Percentiles rank a stretch among this genome's conserved stretches.
Evolutionary conservation across 345 rosid genomes (phyloP).

Genomic region (Salix suchowensis): DNA sequence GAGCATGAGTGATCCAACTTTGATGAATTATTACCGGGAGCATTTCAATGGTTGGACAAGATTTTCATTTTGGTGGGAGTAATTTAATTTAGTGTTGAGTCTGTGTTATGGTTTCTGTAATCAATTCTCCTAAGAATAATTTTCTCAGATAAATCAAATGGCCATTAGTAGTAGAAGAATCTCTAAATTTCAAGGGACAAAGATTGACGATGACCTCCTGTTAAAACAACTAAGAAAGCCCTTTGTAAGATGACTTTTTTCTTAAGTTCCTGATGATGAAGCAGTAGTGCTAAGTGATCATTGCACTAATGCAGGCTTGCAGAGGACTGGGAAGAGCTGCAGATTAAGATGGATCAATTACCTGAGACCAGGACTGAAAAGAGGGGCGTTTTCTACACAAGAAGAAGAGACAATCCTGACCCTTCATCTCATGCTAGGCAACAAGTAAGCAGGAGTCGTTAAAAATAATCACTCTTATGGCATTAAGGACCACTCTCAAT

Average conservation of each 20-base stretch:
- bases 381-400: slow-evolving; percentile 51
- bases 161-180: no score
- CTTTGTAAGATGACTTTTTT: slow-evolving; percentile 1
- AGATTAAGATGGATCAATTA: slow-evolving; percentile 94
- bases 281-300: no score
- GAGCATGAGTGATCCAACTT: background rate
- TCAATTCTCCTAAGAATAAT: background rate
- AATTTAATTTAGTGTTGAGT: background rate
- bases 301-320: slow-evolving; percentile 48
- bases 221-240: no score
- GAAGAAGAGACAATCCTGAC: slow-evolving; percentile 68
- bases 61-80: background rate
- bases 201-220: no score
- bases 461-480: background rate
- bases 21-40: background rate
- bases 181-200: no score
- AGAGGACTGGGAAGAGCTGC: slow-evolving; percentile 94
- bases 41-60: background rate
- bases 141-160: no score
- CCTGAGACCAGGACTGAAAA: slow-evolving; percentile 78
- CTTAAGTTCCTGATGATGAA: no score
- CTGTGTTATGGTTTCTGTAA: background rate
- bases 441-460: slow-evolving; percentile 51
- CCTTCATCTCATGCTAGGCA: slow-evolving; percentile 72
- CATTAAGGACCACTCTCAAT: background rate